Base-by-base conservation (phyloP, 2,329 filamentous ascomycete species). In the Orbilia ellipsospora region DNA sequence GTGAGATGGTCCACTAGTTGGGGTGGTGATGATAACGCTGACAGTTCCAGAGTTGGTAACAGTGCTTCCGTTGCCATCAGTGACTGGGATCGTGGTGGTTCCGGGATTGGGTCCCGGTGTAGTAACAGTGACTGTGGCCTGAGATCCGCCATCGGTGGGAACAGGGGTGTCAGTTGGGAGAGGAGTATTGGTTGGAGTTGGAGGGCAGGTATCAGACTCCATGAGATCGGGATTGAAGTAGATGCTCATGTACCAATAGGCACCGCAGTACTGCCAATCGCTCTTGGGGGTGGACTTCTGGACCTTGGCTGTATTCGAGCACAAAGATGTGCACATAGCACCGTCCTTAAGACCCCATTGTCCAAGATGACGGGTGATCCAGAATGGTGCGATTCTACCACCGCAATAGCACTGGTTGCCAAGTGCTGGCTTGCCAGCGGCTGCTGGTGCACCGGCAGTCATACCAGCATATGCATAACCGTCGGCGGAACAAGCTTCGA, bases 391-490 rank as follows among this genome's bases (percentile, higher is more conserved):
- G 52, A 66, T 42, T 48, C 40, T 57, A 7, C 62, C 62, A 40
- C 62, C 62, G 52, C 62, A 66, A n/a, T 26, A 66, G 42, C 62
- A 66, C n/a, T 66, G 52, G 16, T 56, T 44, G 48, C 62, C 62
- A 20, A 23, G 36, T 7, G 8, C 28, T 18, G 36, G 48, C 15
- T 20, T 26, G 40, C 52, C 52, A 31, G 28, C 10, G 6, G 42
- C 20, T 13, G 57, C 26, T 23, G 57, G 42, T 36, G 50, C 26
- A 36, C 42, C 26, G 15, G 57, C 57, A 36, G 50, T 42, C 52
- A 54, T 59, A 31, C 64, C 64, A 4, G 64, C 64, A 12, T 67
- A 60, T 12, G 64, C 54, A n/a, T 52, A 67, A 13, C 64, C 64
- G 16, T 60, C 42, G 8, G 5, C 2, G 15, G 64, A 16, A 15